These are phyloP conservation scores for Camellia sinensis DNA, from an alignment of 148 eudicot species.

Conservation along the genomic window DNA sequence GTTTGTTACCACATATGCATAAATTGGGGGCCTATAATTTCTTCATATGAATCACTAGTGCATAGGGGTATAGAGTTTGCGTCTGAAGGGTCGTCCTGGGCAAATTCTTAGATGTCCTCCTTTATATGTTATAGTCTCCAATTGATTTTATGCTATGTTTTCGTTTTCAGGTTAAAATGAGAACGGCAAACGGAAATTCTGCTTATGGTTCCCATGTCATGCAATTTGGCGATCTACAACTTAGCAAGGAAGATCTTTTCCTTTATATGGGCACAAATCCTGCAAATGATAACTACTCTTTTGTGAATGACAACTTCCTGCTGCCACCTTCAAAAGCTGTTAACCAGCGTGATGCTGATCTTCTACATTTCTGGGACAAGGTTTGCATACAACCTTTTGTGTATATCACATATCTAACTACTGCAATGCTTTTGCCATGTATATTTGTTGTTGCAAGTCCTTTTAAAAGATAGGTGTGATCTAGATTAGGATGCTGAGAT, in stretches of 20 bases:
- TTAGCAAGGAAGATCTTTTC: constrained; percentile 56
- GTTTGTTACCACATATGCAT: constrained; percentile 1
- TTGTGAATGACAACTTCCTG: constrained; percentile 51
- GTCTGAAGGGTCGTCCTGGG: neutral
- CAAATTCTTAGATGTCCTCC: neutral
- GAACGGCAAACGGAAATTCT: constrained; percentile 62
- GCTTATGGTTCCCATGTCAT: constrained; percentile 90
- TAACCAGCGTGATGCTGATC: constrained; percentile 99
- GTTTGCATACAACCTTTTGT: constrained; percentile 31
- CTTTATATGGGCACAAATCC: constrained; percentile 87
- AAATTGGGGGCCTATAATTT: neutral
- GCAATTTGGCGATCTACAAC: constrained; percentile 79
- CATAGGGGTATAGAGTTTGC: neutral
- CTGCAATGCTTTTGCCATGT: neutral
- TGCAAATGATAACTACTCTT: constrained; percentile 76
- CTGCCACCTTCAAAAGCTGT: constrained; percentile 53
- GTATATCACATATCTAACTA: neutral
- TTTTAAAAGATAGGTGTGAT: neutral
- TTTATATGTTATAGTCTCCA: neutral
- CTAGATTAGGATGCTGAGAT: neutral
- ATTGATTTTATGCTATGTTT: neutral
- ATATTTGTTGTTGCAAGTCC: neutral
- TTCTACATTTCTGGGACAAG: constrained; percentile 96
- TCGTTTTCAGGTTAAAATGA: constrained; percentile 66
- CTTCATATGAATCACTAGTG: neutral